Evolutionary conservation across 2,329 filamentous ascomycete genomes (phyloP).

Genomic region (Diaporthe humulicola): DNA sequence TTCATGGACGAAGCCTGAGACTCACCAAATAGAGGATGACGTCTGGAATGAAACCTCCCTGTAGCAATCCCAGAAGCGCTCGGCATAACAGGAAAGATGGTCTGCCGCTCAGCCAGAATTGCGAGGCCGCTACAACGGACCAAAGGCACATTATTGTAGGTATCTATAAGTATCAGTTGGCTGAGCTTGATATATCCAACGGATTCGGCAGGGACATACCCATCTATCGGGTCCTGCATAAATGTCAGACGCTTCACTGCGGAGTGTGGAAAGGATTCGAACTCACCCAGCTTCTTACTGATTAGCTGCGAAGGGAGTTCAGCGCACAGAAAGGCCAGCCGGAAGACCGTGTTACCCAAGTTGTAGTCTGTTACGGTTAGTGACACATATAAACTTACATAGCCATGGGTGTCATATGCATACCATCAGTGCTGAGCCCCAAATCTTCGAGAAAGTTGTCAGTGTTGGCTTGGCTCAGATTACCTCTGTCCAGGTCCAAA

Average conservation of each 20-base stretch:
- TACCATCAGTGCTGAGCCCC: constrained; percentile 48
- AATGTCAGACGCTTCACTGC: background rate
- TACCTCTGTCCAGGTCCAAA: constrained; percentile 63
- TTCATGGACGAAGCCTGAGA: background rate
- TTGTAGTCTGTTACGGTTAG: constrained; percentile 57
- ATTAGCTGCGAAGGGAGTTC: constrained; percentile 74
- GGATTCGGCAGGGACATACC: constrained; percentile 29
- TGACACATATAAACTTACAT: fast-evolving
- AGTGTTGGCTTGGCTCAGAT: constrained; percentile 54
- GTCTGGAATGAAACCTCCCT: constrained; percentile 53
- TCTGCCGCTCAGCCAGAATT: constrained; percentile 48
- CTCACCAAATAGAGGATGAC: constrained; percentile 49
- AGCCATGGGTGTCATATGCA: constrained; percentile 34
- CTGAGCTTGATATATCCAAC: fast-evolving
- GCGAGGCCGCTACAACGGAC: constrained; percentile 50
- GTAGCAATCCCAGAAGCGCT: constrained; percentile 49
- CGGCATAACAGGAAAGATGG: constrained; percentile 49
- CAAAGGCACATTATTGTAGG: constrained; percentile 53
- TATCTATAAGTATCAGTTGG: constrained; percentile 40
- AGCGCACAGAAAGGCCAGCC: constrained; percentile 65
- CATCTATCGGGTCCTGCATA: constrained; percentile 46
- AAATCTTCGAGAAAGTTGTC: constrained; percentile 51
- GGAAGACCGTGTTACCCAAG: constrained; percentile 67
- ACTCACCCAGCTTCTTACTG: constrained; percentile 61
- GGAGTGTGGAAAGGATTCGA: background rate